Evolutionary conservation across 2,329 filamentous ascomycete genomes (phyloP).

Genomic region (Simplicillium aogashimaense): DNA sequence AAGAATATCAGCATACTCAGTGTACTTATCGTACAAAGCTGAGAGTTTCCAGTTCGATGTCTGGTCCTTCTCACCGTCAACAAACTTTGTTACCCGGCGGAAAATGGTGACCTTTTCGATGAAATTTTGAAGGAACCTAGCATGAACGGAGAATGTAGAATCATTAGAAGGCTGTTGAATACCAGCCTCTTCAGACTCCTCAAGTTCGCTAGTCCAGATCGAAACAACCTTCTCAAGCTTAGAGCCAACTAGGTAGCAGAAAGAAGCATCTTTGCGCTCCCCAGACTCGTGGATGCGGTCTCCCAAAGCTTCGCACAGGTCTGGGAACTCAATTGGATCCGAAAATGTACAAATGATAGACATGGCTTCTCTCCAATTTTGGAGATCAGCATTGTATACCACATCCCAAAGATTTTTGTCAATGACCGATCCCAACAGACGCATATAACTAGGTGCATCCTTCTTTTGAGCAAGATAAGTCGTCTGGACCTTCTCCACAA

Average conservation of each 20-base stretch:
- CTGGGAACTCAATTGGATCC: slow-evolving; percentile 80
- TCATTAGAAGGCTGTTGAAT: slow-evolving; percentile 60
- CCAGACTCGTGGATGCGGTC: slow-evolving; percentile 77
- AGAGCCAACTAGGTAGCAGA: slow-evolving; percentile 92
- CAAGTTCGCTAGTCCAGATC: slow-evolving; percentile 87
- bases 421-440: slow-evolving; percentile 82
- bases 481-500: slow-evolving; percentile 87
- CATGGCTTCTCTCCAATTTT: slow-evolving; percentile 96
- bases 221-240: slow-evolving; percentile 94
- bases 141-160: slow-evolving; percentile 86
- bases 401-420: slow-evolving; percentile 97
- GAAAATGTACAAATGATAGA: slow-evolving; percentile 93
- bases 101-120: slow-evolving; percentile 98
- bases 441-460: slow-evolving; percentile 81
- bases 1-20: slow-evolving; percentile 92
- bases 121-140: slow-evolving; percentile 78
- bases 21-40: slow-evolving; percentile 85
- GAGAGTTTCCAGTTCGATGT: slow-evolving; percentile 80
- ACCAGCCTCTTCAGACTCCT: slow-evolving; percentile 70
- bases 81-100: slow-evolving; percentile 85
- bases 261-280: slow-evolving; percentile 79
- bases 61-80: slow-evolving; percentile 64
- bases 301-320: slow-evolving; percentile 89
- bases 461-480: slow-evolving; percentile 80
- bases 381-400: slow-evolving; percentile 88